phyloP scores from a whole-genome alignment of 2,329 filamentous ascomycete species.

The Cladophialophora immunda region DNA sequence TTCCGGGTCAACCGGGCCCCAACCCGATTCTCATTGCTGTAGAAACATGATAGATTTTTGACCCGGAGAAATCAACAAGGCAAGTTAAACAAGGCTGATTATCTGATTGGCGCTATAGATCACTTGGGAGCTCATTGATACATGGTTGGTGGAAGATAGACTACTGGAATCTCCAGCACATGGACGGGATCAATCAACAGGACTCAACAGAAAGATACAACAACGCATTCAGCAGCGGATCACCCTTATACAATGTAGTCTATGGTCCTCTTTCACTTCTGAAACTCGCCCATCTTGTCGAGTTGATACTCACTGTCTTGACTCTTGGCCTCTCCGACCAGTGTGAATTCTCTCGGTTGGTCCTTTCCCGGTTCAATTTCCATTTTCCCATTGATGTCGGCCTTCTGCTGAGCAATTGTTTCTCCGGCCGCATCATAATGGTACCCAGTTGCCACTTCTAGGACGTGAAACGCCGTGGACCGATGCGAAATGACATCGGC shows the following conservation, averaged over 20 bases:
- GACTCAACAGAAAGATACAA: too few relatives aligned
- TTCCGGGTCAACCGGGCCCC: conserved; percentile 7
- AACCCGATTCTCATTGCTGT: too few relatives aligned
- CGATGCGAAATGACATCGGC: neutral
- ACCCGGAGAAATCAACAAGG: conserved; percentile 1
- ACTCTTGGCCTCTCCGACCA: neutral
- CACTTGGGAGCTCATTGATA: neutral
- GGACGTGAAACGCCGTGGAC: neutral
- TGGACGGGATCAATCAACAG: neutral
- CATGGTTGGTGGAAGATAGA: neutral
- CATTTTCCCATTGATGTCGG: neutral
- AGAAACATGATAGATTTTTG: too few relatives aligned
- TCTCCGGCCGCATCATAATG: neutral
- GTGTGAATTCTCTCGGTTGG: conserved; percentile 3
- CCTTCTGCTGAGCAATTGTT: conserved; percentile 3
- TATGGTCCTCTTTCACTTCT: neutral
- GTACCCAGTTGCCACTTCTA: conserved; percentile 4
- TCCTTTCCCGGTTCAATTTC: conserved; percentile 2
- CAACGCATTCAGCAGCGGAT: neutral
- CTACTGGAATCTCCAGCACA: neutral
- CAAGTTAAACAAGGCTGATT: neutral
- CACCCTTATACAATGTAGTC: neutral
- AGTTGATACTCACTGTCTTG: conserved; percentile 11
- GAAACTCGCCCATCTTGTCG: conserved; percentile 7
- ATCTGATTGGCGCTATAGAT: conserved; percentile 5